Evolutionary conservation across 306 rosid species (phyloP).

Genomic region (Sphenostylis stenocarpa): DNA sequence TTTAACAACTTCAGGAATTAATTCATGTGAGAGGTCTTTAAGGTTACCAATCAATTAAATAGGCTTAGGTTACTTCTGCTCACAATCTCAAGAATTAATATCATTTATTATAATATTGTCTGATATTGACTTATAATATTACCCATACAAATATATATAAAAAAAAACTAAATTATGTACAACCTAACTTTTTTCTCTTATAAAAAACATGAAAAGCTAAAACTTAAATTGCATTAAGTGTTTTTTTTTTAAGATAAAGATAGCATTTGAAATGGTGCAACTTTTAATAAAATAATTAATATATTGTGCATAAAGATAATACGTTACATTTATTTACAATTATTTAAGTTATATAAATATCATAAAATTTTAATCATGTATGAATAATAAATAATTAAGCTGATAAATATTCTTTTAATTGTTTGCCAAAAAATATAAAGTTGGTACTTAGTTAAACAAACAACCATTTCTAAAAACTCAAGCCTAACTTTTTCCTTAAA

Average conservation of each 20-base stretch:
- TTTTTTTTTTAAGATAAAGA: no score
- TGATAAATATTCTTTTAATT: background rate
- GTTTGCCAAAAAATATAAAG: background rate
- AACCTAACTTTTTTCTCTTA: background rate
- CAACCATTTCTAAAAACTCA: background rate
- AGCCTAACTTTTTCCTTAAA: background rate
- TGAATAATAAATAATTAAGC: background rate
- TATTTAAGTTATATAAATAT: background rate
- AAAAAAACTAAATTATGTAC: background rate
- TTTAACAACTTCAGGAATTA: background rate
- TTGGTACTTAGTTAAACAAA: background rate
- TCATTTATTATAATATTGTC: background rate
- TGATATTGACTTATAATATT: background rate
- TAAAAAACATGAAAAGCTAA: no score
- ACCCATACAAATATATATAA: background rate
- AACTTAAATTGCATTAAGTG: no score
- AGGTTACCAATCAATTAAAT: background rate
- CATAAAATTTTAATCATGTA: background rate
- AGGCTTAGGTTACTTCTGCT: background rate
- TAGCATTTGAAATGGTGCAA: no score
- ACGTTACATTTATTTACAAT: background rate
- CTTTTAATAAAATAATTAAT: background rate
- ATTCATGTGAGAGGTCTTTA: background rate
- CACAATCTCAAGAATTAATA: background rate
- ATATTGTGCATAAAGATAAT: background rate